Evolutionary conservation across 164 flowering plant species (phyloP).

Genomic region (Piper betle): DNA sequence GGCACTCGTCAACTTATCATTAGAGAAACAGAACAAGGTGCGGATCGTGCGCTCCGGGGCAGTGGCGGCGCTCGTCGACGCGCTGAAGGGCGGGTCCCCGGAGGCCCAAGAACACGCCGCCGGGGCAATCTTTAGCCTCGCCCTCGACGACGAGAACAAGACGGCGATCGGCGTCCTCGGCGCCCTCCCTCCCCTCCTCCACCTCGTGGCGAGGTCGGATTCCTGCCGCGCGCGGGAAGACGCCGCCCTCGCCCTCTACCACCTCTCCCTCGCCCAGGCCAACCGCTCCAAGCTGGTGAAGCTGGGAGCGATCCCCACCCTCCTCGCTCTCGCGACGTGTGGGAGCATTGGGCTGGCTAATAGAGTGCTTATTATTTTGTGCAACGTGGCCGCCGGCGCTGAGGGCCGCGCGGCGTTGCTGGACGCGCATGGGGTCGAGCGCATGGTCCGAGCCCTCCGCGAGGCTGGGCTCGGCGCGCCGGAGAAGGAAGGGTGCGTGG

Average conservation of each 20-base stretch:
- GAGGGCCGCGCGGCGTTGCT: conserved; percentile 84
- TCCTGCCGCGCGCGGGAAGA: conserved; percentile 65
- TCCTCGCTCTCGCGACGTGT: conserved; percentile 29
- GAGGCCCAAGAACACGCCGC: conserved; percentile 93
- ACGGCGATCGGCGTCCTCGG: conserved; percentile 92
- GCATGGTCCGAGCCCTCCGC: conserved; percentile 41
- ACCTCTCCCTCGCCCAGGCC: conserved; percentile 52
- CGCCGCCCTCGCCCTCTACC: conserved; percentile 79
- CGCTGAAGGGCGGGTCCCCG: conserved; percentile 41
- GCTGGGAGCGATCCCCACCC: conserved; percentile 43
- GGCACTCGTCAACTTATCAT: conserved; percentile 67
- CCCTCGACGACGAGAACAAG: conserved; percentile 76
- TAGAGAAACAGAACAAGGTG: conserved; percentile 68
- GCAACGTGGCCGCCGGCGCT: conserved; percentile 51
- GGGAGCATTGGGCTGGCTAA: conserved; percentile 22
- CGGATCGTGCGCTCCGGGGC: conserved; percentile 75
- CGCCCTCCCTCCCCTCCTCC: conserved; percentile 65
- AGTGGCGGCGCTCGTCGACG: conserved; percentile 56
- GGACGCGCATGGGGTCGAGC: conserved; percentile 63
- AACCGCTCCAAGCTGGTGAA: conserved; percentile 68
- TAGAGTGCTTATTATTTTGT: conserved; percentile 46
- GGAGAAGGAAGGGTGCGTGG: conserved; percentile 64
- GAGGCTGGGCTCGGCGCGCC: conserved; percentile 22
- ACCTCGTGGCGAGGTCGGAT: conserved; percentile 53
- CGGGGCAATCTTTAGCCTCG: conserved; percentile 81